Percentiles rank a stretch among this genome's conserved stretches.
Evolutionary conservation across 176 grass and related monocot genomes (phyloP).

Genomic region (Aegilops umbellulata): DNA sequence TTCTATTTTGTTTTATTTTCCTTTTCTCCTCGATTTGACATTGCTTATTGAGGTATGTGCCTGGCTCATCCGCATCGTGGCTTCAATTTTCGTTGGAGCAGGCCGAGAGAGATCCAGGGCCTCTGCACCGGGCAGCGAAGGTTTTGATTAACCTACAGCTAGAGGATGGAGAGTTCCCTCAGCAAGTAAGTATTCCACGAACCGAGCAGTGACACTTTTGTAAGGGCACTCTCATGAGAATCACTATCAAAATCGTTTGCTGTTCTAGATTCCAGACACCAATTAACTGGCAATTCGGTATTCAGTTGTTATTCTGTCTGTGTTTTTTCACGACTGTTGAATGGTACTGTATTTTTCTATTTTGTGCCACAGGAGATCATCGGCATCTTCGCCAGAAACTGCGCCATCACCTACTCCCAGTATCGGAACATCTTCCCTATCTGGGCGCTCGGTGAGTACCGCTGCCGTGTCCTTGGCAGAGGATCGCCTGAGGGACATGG

Average conservation of each 20-base stretch:
- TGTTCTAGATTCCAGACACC: too few species aligned
- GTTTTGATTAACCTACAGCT: constrained; percentile 64
- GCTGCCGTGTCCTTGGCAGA: constrained; percentile 27
- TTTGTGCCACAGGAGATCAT: constrained; percentile 59
- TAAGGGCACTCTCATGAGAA: background rate
- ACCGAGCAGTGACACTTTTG: background rate
- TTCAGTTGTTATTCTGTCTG: background rate
- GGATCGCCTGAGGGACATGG: background rate
- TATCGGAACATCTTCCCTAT: constrained; percentile 82
- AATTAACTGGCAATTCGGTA: too few species aligned
- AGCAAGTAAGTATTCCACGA: constrained; percentile 58
- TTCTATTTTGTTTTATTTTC: background rate
- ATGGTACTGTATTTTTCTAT: too few species aligned
- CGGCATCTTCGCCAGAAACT: constrained; percentile 65
- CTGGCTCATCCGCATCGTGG: too few species aligned
- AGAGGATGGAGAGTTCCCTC: constrained; percentile 79
- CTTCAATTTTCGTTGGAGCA: background rate
- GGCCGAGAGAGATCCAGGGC: constrained; percentile 67
- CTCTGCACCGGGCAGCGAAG: constrained; percentile 69
- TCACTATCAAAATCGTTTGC: background rate
- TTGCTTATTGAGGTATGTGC: background rate
- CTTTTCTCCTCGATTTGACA: background rate
- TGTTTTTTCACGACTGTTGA: background rate
- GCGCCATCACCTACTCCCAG: constrained; percentile 70
- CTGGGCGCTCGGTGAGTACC: constrained; percentile 79